Base-by-base conservation (phyloP, 805 yeast species). In the Kurtzmaniella fragi region DNA sequence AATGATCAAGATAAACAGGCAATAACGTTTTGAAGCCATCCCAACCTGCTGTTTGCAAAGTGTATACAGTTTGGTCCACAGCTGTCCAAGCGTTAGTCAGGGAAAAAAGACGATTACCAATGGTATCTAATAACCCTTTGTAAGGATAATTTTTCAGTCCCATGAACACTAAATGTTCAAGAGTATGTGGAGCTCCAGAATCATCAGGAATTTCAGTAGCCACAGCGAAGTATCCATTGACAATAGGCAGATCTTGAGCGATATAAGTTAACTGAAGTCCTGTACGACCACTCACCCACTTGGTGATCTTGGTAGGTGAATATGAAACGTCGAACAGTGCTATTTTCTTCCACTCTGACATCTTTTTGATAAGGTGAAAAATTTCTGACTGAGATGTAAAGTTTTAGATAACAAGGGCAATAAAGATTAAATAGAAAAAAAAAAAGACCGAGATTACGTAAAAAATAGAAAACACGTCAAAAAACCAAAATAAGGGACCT, bases 61-160 rank as follows among this genome's bases (percentile, higher is more conserved):
- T 88, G 52, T 93, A 93, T 2, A 89, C 96, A 0, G 99, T 93
- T 56, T 87, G 95, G 61, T 93, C 98, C 4, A 93, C 87, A 1
- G 84, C 88, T 0, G 99, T 93, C 96, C 96, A 90, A 0, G 99
- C 99, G 55, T 93, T 93, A 0, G 98, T 93, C 4, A 79, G 72
- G 2, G 96, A 84, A 61, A 82, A 84, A 45, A 88, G 81, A 41
- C 85, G 64, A 54, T 88, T 87, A 5, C 97, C 95, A 37, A 90
- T 71, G 9, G 81, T 81, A 54, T 93, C 99, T 35, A 93, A 67
- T 35, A 90, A 67, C 7, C 99, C 98, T 60, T 91, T 91, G 60
- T 83, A 91, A 0, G 98, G 98, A 51, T 80, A 86, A 42, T 81
- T 79, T 46, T 82, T 70, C 2, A 96, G 86, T 1, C 99, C 99